phyloP scores from a whole-genome alignment of 345 rosid species.

The Gossypium raimondii region DNA sequence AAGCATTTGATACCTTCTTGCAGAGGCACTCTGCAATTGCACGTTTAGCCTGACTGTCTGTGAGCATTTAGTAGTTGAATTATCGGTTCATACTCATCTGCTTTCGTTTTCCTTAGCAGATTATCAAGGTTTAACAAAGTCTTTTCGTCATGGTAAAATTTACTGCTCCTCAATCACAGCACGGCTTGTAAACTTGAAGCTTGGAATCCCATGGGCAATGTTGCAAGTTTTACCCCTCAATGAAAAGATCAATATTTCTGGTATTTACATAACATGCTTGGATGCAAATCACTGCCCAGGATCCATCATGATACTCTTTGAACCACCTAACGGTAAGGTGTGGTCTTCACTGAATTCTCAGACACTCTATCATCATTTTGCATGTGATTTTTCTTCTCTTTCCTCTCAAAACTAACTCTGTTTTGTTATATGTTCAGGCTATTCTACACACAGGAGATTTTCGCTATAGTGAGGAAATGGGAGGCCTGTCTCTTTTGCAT shows the following conservation, averaged over 20 bases:
- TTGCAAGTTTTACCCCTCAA: slow-evolving; percentile 64
- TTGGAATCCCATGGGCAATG: slow-evolving; percentile 86
- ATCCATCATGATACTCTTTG: slow-evolving; percentile 75
- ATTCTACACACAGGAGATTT: slow-evolving; percentile 94
- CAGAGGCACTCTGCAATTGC: slow-evolving; percentile 3
- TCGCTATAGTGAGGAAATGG: slow-evolving; percentile 66
- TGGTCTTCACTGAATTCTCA: slow-evolving; percentile 26
- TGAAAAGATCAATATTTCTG: slow-evolving; percentile 61
- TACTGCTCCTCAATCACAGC: slow-evolving; percentile 89
- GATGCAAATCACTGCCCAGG: slow-evolving; percentile 99
- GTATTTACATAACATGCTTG: slow-evolving; percentile 66
- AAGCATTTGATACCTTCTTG: slow-evolving; percentile 7
- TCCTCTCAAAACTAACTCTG: slow-evolving; percentile 10
- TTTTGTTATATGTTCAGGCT: slow-evolving; percentile 36
- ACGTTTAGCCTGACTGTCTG: not conserved
- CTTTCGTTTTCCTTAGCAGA: slow-evolving; percentile 41
- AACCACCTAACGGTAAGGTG: slow-evolving; percentile 91
- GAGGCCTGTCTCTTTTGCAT: slow-evolving; percentile 34
- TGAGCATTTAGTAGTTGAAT: not conserved
- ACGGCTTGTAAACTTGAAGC: slow-evolving; percentile 74
- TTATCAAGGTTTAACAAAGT: slow-evolving; percentile 91
- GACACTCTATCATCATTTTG: slow-evolving; percentile 2
- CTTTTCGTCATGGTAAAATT: slow-evolving; percentile 83
- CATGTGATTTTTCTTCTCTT: slow-evolving; percentile 2
- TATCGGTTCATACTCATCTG: not conserved